These are phyloP conservation scores for Diaporthe sp. DNA, from an alignment of 2,329 filamentous ascomycete genomes.

Conservation along the genomic window DNA sequence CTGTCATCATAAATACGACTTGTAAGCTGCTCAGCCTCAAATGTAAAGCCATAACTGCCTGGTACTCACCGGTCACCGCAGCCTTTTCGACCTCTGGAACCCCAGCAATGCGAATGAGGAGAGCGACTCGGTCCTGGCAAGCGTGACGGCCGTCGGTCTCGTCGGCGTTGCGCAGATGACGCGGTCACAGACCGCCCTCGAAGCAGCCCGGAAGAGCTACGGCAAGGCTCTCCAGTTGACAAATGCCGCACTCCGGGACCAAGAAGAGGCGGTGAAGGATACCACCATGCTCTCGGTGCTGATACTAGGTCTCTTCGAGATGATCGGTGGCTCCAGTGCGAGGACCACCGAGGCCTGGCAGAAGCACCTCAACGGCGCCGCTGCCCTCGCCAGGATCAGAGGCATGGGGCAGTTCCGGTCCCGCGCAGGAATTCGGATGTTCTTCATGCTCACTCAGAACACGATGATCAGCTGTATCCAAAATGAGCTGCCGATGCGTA, in stretches of 20 bases:
- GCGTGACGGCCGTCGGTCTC: slow-evolving; percentile 66
- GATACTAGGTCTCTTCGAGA: slow-evolving; percentile 65
- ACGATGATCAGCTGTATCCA: slow-evolving; percentile 64
- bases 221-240: slow-evolving; percentile 61
- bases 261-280: slow-evolving; percentile 55
- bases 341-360: slow-evolving; percentile 63
- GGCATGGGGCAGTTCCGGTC: slow-evolving; percentile 59
- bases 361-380: slow-evolving; percentile 64
- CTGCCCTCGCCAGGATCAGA: slow-evolving; percentile 60
- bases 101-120: slow-evolving; percentile 48
- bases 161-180: slow-evolving; percentile 61
- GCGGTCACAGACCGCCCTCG: slow-evolving; percentile 53
- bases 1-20: slow-evolving; percentile 62
- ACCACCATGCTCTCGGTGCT: slow-evolving; percentile 64
- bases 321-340: slow-evolving; percentile 55
- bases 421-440: slow-evolving; percentile 60
- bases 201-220: slow-evolving; percentile 61
- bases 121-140: slow-evolving; percentile 59
- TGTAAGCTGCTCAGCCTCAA: slow-evolving; percentile 37
- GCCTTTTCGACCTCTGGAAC: slow-evolving; percentile 62
- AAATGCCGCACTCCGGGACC: slow-evolving; percentile 59
- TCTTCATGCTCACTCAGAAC: slow-evolving; percentile 63
- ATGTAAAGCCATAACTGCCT: not conserved
- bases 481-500: slow-evolving; percentile 56
- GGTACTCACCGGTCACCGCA: not conserved